Evolutionary conservation across 2,329 filamentous ascomycete genomes (phyloP).

Genomic region (Basipetospora chlamydospora): DNA sequence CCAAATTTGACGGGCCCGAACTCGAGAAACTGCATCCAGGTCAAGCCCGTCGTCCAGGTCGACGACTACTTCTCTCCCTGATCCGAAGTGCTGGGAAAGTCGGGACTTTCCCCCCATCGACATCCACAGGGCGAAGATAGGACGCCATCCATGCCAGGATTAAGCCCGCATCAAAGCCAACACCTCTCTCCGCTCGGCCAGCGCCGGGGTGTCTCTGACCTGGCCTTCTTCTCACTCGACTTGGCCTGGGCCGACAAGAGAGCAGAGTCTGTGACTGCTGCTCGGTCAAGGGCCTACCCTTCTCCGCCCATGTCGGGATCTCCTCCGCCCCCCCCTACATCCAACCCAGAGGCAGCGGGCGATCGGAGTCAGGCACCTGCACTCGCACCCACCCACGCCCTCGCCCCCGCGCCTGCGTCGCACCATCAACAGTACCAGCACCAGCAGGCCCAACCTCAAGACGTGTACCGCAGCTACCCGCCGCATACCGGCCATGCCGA

Average conservation of each 20-base stretch:
- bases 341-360: slow-evolving; percentile 41
- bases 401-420: no score
- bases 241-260: slow-evolving; percentile 33
- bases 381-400: no score
- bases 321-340: slow-evolving; percentile 44
- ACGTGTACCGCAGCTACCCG: slow-evolving; percentile 30
- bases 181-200: slow-evolving; percentile 36
- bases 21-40: no score
- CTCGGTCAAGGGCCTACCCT: slow-evolving; percentile 47
- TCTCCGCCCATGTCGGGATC: slow-evolving; percentile 64
- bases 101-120: no score
- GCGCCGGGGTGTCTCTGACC: slow-evolving; percentile 41
- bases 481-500: slow-evolving; percentile 1
- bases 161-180: slow-evolving; percentile 28
- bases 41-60: slow-evolving; percentile 1
- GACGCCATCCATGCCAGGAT: slow-evolving; percentile 41
- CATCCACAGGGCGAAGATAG: no score
- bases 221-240: slow-evolving; percentile 40
- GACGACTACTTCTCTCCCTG: no score
- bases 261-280: slow-evolving; percentile 38
- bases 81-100: no score
- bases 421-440: no score
- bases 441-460: slow-evolving; percentile 16
- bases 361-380: slow-evolving; percentile 33
- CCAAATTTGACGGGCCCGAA: no score